Base-by-base conservation (phyloP, 257 asterid species). In the Jasminum sambac region DNA sequence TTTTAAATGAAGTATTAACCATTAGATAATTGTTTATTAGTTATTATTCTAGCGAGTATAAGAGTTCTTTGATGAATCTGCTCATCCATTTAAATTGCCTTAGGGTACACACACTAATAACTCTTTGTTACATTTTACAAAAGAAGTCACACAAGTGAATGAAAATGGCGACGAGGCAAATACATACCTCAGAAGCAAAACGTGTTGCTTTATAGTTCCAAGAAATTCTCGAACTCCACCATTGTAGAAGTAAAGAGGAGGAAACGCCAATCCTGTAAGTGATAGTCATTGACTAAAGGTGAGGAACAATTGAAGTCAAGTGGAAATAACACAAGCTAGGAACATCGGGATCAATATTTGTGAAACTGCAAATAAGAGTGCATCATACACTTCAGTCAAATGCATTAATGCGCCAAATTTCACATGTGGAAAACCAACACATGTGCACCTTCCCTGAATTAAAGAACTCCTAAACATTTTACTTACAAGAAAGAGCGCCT, bases 181-280 rank as follows among this genome's bases (percentile, higher is more conserved):
- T 68, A 70, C 71, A 77, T 72, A 95, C 99, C 98, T 91, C 75
- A 82, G 93, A 76, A 95, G 95, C 73, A 85, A 73, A 68, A 83
- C 81, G 44, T 91, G 94, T 69, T 87, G 98, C 86, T 90, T 95
- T 79, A 90, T 74, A 71, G 94, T 89, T 44, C 94, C 89, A 55
- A 95, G 89, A 81, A 95, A 95, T 79, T 95, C 99, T 64, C 87
- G 75, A 16, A 95, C 97, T 66, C 99, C 99, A 73, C 99, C 99
- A 81, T 88, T 95, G 71, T 91, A 94, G 80, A 94, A 94, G 85
- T 94, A 91, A 71, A 94, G 91, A 30, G 99, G 96, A 58, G 99
- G 96, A 78, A 82, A 86, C 74, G 99, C 99, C 68, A 94, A 87
- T 70, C 99, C 99, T 94, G 82, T 70, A 75, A 78, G 62, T 38